A percentile compares a stretch with the other conserved stretches of the same genome.
phyloP scores from a whole-genome alignment of 345 rosid species.

The Salix exigua region DNA sequence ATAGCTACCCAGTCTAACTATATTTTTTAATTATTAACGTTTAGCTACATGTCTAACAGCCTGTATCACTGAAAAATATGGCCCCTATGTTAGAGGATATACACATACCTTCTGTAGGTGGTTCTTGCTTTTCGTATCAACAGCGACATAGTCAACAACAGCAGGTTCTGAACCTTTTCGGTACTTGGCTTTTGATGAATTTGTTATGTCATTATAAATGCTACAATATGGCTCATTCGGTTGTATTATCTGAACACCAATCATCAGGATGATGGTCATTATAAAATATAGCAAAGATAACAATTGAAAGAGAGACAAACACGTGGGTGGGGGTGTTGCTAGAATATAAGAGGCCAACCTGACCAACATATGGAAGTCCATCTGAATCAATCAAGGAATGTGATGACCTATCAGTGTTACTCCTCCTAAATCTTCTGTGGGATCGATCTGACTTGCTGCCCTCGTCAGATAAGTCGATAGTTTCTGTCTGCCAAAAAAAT shows the following conservation, averaged over 20 bases:
- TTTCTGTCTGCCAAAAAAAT: constrained; percentile 62
- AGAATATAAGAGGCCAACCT: constrained; percentile 43
- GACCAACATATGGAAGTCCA: constrained; percentile 93
- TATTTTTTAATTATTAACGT: no score
- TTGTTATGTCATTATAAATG: constrained; percentile 50
- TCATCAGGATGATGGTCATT: background rate
- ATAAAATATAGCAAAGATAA: background rate
- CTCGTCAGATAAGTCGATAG: constrained; percentile 65
- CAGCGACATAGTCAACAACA: constrained; percentile 70
- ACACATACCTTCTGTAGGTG: constrained; percentile 64
- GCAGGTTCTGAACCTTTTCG: constrained; percentile 77
- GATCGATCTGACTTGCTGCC: constrained; percentile 43
- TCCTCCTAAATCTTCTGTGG: constrained; percentile 53
- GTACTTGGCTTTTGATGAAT: constrained; percentile 27
- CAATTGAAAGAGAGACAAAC: background rate
- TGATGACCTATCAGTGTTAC: constrained; percentile 40
- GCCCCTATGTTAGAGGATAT: background rate
- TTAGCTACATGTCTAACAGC: background rate
- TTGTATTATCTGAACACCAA: constrained; percentile 51
- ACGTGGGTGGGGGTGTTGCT: background rate
- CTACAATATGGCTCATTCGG: constrained; percentile 73
- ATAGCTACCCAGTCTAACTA: no score
- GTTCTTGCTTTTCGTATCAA: constrained; percentile 66
- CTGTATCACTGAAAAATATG: background rate
- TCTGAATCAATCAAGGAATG: constrained; percentile 68